Base-by-base conservation (phyloP, 116 monocot species). In the Posidonia oceanica region DNA sequence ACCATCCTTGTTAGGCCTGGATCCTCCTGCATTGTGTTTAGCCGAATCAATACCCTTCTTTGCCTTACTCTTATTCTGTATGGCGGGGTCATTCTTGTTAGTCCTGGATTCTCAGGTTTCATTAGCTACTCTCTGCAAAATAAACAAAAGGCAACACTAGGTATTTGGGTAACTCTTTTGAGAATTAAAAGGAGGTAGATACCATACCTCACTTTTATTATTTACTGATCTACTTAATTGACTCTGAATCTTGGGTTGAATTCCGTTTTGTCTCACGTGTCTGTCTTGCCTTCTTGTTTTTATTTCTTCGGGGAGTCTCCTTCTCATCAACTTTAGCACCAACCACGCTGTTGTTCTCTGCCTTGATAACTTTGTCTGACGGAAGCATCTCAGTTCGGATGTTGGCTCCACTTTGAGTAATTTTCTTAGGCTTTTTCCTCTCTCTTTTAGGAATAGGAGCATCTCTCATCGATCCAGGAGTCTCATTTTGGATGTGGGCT, bases 381-480 rank as follows among this genome's bases (percentile, higher is more conserved):
- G 6, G 12, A 14, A 15, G 17, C 8, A 7, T 67, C 51, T 22
- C 67, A 14, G 14, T 23, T 63, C 14, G 63, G 29, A 29, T 29
- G 29, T 29, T 29, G 37, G 11, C 38, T 38, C 63, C 14, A 38
- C 36, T 36, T 37, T 1, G 22, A 14, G 14, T 8, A 51, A 23
- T 68, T 29, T 48, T 68, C 48, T 54, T 53, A 11, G 16, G 36
- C 22, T 15, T 68, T 68, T 14, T 68, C 36, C 53, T 68, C 36
- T 29, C 53, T 11, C 23, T 53, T 68, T 53, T 68, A 54, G 68
- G 68, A 68, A 23, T 48, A 54, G 44, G 14, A 40, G 38, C 41
- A 40, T 41, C 18, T 42, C 41, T 18, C 29, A 29, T 29, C 5
- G 44, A n/a, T 4, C 18, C 39, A 10, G 66, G 41, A 41, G 16